phyloP scores from a whole-genome alignment of 345 rosid genomes.

The Euclidium syriacum region DNA sequence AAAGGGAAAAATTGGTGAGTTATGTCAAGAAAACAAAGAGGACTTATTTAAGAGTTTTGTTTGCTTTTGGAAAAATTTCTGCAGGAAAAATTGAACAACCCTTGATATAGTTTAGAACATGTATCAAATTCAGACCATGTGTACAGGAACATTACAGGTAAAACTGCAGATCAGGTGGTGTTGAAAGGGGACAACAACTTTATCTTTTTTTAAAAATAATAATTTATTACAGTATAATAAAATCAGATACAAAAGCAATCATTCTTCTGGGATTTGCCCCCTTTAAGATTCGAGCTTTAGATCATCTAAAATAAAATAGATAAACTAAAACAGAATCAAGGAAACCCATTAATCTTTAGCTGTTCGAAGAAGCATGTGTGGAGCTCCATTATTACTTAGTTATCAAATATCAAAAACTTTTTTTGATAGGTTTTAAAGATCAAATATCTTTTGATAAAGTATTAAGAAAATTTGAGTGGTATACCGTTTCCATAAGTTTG shows the following conservation, averaged over 20 bases:
- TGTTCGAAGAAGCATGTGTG: conserved; percentile 26
- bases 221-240: background rate
- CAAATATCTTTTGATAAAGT: background rate
- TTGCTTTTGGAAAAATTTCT: background rate
- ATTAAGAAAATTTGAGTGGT: conserved; percentile 3
- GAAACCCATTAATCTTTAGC: conserved; percentile 4
- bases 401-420: conserved; percentile 5
- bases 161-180: conserved; percentile 28
- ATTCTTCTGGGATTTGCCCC: conserved; percentile 26
- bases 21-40: background rate
- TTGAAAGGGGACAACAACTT: conserved; percentile 33
- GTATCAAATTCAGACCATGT: conserved; percentile 10
- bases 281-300: conserved; percentile 28
- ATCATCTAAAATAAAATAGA: conserved; percentile 1
- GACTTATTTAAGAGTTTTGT: background rate
- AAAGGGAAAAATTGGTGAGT: too few relatives aligned
- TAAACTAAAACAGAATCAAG: background rate
- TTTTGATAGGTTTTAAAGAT: background rate
- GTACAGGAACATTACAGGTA: conserved; percentile 26
- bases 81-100: background rate
- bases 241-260: conserved; percentile 24
- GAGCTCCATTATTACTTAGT: conserved; percentile 21
- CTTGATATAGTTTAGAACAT: conserved; percentile 1
- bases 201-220: background rate
- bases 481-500: background rate